A percentile compares a stretch with the other conserved stretches of the same genome.
Evolutionary conservation across 2,329 filamentous ascomycete genomes (phyloP).

Genomic region (Verticillium tricorpus): DNA sequence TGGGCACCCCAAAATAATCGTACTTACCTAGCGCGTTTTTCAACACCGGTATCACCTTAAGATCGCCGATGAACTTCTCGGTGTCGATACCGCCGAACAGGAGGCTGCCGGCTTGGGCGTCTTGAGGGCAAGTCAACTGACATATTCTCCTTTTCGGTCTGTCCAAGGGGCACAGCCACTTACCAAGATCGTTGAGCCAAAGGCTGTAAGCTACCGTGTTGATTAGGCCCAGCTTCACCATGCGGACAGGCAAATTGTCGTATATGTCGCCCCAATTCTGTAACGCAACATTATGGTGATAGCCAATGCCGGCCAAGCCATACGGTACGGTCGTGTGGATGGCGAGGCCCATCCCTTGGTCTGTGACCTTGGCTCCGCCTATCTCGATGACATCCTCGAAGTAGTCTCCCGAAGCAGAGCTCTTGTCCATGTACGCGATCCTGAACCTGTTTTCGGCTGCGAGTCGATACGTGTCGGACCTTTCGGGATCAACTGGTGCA

Average conservation of each 20-base stretch:
- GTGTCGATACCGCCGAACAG: conserved; percentile 80
- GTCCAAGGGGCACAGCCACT: not conserved
- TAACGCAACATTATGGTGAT: conserved; percentile 48
- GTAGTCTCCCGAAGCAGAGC: conserved; percentile 72
- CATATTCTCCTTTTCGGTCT: not conserved
- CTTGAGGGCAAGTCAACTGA: conserved; percentile 18
- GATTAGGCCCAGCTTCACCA: conserved; percentile 60
- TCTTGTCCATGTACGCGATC: conserved; percentile 81
- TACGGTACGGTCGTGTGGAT: conserved; percentile 48
- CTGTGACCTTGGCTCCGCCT: conserved; percentile 44
- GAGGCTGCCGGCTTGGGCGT: conserved; percentile 62
- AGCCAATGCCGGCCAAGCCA: conserved; percentile 58
- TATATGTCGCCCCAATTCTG: conserved; percentile 31
- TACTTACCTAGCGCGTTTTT: conserved; percentile 32
- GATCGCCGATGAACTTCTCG: conserved; percentile 62
- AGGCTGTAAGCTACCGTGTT: conserved; percentile 66
- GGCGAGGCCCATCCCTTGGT: conserved; percentile 57
- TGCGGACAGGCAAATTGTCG: conserved; percentile 58
- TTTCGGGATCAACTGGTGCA: not conserved
- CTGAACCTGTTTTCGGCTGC: conserved; percentile 51
- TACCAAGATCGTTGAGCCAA: conserved; percentile 55
- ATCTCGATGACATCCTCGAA: conserved; percentile 55
- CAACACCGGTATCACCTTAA: conserved; percentile 56
- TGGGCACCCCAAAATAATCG: conserved; percentile 41
- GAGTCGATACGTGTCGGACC: not conserved